phyloP scores from a whole-genome alignment of 768 basidiomycete genomes.

The Trametes cinnabarina region DNA sequence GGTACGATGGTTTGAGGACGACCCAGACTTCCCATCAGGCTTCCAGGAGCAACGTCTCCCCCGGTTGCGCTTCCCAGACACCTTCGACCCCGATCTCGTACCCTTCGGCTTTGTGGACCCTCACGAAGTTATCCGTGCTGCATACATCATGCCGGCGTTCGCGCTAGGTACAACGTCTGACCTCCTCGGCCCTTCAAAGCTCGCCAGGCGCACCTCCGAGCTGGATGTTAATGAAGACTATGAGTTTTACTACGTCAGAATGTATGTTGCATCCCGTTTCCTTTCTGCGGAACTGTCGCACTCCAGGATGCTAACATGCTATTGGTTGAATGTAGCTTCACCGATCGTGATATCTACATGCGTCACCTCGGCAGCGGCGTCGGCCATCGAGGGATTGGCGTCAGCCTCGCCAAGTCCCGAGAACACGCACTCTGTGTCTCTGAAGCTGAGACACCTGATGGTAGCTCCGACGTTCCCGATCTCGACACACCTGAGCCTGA shows the following conservation, averaged over 20 bases:
- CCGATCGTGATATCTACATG: conserved; percentile 30
- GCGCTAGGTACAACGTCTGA: conserved; percentile 22
- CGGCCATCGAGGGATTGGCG: conserved; percentile 17
- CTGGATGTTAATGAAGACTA: conserved; percentile 18
- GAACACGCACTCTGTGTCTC: no score
- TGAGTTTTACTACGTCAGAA: conserved; percentile 24
- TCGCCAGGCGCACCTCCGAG: conserved; percentile 3
- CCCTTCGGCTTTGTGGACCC: conserved; percentile 49
- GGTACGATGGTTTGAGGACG: conserved; percentile 36
- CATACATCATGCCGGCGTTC: conserved; percentile 46
- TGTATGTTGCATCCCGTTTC: conserved; percentile 21
- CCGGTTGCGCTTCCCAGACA: neutral
- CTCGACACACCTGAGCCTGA: no score
- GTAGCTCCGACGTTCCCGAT: no score
- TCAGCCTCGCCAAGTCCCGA: no score
- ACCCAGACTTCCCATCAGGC: conserved; percentile 18
- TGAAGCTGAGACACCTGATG: no score
- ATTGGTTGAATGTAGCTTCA: conserved; percentile 23
- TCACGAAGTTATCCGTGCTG: conserved; percentile 34
- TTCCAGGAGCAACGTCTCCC: neutral
- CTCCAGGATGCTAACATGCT: conserved; percentile 23
- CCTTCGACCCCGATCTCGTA: neutral
- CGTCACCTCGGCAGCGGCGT: conserved; percentile 24
- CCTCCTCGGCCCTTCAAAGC: conserved; percentile 4
- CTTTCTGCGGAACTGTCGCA: no score